Evolutionary conservation across 1,284 basidiomycete genomes (phyloP).

Genomic region (Agaricales sp.): DNA sequence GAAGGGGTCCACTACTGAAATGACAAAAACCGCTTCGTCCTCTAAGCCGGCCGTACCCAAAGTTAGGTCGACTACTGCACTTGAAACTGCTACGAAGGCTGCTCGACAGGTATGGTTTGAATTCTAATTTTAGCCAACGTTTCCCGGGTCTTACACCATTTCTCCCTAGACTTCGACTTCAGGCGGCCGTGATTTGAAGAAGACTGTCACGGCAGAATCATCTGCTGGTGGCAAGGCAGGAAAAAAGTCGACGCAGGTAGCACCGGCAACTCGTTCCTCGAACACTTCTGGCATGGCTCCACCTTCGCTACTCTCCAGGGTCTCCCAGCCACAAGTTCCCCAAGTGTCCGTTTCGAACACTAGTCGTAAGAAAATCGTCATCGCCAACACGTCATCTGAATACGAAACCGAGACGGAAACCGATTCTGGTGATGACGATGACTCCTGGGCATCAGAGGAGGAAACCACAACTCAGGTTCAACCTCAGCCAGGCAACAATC

Average conservation of each 20-base stretch:
- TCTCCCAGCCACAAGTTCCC: neutral
- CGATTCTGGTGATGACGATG: constrained; percentile 27
- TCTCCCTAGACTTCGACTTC: neutral
- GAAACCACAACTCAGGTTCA: neutral
- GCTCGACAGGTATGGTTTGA: neutral
- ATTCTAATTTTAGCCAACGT: neutral
- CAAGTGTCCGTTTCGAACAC: neutral
- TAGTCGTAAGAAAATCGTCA: neutral
- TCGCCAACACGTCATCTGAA: constrained; percentile 14
- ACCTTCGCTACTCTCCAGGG: neutral
- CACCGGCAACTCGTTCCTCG: no score
- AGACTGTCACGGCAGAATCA: no score
- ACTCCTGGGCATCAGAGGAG: constrained; percentile 46
- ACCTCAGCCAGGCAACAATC: neutral
- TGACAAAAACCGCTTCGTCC: neutral
- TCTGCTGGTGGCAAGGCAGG: no score
- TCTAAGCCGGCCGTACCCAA: neutral
- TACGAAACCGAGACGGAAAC: constrained; percentile 30
- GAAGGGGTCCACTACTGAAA: neutral
- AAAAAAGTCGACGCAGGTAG: no score
- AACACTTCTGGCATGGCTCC: neutral
- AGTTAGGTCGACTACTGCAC: neutral
- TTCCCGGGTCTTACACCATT: no score
- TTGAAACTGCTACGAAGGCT: neutral
- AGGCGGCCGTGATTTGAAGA: no score